Evolutionary conservation across 495 filamentous ascomycete genomes (phyloP), one percentile per base, ranked within the genome.

Genomic region (Filosporella fistucella): DNA sequence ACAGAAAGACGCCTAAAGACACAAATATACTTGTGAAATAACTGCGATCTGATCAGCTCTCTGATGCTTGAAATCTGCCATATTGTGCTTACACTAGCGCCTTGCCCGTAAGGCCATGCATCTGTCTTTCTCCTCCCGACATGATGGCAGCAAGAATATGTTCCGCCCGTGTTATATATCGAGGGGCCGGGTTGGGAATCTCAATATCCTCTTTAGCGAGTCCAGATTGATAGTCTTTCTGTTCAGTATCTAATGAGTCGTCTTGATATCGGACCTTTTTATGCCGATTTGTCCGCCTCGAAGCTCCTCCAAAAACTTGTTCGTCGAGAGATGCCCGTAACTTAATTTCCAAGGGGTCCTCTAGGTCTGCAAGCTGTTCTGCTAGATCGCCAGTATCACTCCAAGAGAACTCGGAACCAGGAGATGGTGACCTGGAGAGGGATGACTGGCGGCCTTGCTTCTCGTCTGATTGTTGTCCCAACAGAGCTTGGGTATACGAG

Each of bases 11-110:
- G 20, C 93, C 93, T 61, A 98, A 75, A 40, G 94, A 97, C 54
- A 98, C 93, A 68, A 98, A 97, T 13, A 98, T 86, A 63, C 87
- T 95, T 25, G 94, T 96, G 63, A 98, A 97, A 63, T 96, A 98
- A 42, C 90, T 95, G 58, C 22, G 51, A 28, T 17, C 45, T 49
- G 4, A 58, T 82, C 47, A 78, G 72, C 23, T 39, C 10, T 3
- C n/a, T 12, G 7, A 1, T 24, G 23, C 24, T 20, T 36, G 17
- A 1, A 2, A 37, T 48, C 42, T 43, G 17, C 24, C 25, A 23
- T 16, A 40, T 35, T 42, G 37, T 18, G 72, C 85, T 58, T 77
- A 95, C 88, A 98, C 75, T 59, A 98, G 76, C 66, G 91, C 84
- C 72, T 94, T 96, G 63, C 93, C 93, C 53, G 93, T 93, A 63